A percentile compares a stretch with the other conserved stretches of the same genome.
phyloP scores from a whole-genome alignment of 2,329 filamentous ascomycete species.

The Colletotrichum viniferum region DNA sequence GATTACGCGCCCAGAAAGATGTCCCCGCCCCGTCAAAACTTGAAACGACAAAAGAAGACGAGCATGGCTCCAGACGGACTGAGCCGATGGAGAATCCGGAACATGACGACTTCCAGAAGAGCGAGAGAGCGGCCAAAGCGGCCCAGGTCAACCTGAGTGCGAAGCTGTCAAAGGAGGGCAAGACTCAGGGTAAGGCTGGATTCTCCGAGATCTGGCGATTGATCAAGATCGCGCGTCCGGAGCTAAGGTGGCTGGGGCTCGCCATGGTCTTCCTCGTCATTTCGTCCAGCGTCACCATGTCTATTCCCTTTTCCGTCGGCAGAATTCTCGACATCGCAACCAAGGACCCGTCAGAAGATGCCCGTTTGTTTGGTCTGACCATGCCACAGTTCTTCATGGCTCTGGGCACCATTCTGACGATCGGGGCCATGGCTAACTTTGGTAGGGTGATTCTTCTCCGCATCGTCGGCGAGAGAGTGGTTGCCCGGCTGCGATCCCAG shows the following conservation, averaged over 20 bases:
- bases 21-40: background rate
- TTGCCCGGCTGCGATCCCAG: constrained; percentile 85
- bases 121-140: constrained; percentile 84
- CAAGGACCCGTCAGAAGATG: constrained; percentile 68
- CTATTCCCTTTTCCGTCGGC: constrained; percentile 94
- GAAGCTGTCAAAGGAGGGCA: constrained; percentile 83
- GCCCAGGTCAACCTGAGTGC: constrained; percentile 90
- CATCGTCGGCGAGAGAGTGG: constrained; percentile 93
- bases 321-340: constrained; percentile 94
- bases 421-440: constrained; percentile 92
- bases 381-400: constrained; percentile 87
- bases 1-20: constrained; percentile 26
- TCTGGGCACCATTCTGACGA: constrained; percentile 74
- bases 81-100: constrained; percentile 37
- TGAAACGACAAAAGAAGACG: background rate
- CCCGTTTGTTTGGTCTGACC: constrained; percentile 80
- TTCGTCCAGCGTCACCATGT: constrained; percentile 93
- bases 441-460: constrained; percentile 90
- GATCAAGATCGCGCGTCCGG: constrained; percentile 86
- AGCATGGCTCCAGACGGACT: constrained; percentile 29
- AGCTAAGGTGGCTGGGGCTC: constrained; percentile 75
- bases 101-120: constrained; percentile 59
- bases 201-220: constrained; percentile 82
- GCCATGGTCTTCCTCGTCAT: constrained; percentile 87
- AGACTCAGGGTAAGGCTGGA: constrained; percentile 60